These are phyloP conservation scores for Coleophoma eucalyptorum DNA, from an alignment of 2,329 filamentous ascomycete genomes.

Conservation along the genomic window DNA sequence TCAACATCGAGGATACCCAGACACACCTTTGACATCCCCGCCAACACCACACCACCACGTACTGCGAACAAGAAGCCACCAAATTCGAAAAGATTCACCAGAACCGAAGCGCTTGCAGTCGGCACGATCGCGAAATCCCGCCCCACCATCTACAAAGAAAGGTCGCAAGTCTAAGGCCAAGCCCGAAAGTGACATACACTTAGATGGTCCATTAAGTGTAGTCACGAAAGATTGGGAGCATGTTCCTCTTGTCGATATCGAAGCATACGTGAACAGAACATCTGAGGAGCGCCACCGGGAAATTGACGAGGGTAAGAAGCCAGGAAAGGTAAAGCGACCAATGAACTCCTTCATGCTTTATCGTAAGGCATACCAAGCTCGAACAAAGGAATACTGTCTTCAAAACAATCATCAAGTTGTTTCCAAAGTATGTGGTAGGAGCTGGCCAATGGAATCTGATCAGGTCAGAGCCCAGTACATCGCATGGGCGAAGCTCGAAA, in stretches of 20 bases:
- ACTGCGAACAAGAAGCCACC: constrained; percentile 24
- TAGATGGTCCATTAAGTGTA: constrained; percentile 67
- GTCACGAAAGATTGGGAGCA: constrained; percentile 59
- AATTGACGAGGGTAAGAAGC: constrained; percentile 61
- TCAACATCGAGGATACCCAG: constrained; percentile 11
- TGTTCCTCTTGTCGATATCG: constrained; percentile 73
- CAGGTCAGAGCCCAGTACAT: constrained; percentile 73
- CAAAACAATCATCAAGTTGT: constrained; percentile 94
- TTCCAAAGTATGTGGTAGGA: constrained; percentile 79
- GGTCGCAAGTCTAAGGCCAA: constrained; percentile 33
- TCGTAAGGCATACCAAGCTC: constrained; percentile 84
- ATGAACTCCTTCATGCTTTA: constrained; percentile 99
- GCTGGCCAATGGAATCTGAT: constrained; percentile 80
- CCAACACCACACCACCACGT: constrained; percentile 36
- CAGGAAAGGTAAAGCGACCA: constrained; percentile 79
- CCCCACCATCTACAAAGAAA: constrained; percentile 31
- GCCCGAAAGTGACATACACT: constrained; percentile 41
- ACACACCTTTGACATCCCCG: constrained; percentile 49
- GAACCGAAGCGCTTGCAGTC: constrained; percentile 5
- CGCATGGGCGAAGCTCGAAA: constrained; percentile 73
- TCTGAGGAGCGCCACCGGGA: constrained; percentile 63
- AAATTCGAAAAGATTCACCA: constrained; percentile 19
- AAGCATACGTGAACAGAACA: constrained; percentile 71
- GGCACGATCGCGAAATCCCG: constrained; percentile 6
- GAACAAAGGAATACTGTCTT: constrained; percentile 75